Evolutionary conservation across 2,329 filamentous ascomycete genomes (phyloP), one percentile per base, ranked within the genome.

Genomic region (Aspergillus latus): DNA sequence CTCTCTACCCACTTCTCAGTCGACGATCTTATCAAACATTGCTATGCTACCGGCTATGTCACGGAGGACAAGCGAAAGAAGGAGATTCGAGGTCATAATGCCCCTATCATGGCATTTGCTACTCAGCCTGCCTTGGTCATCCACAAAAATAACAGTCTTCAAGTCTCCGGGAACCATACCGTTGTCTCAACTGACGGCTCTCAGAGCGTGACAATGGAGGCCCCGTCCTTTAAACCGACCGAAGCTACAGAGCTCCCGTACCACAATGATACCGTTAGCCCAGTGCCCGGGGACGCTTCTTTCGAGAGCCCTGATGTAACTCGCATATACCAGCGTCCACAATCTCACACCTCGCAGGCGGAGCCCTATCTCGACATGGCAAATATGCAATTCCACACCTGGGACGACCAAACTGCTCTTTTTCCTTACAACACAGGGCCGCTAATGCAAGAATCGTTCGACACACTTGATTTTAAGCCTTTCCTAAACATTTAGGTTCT

Each of bases 21-120:
- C 28, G 58, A 63, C 50, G 71, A 72, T 45, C 59, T 74, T 46
- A 62, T 72, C 54, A 61, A 65, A 7, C 61, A 70, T 50, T 71
- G 69, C 58, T 72, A 69, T 45, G 60, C 62, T 21, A 48, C 54
- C 54, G 71, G 69, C 26, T 70, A 69, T 61, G 63, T 71, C 34
- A 46, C 59, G 16, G 62, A 63, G 11, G 42, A 52, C 52, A 42
- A 54, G 6, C 43, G 57, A 39, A 56, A 51, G 30, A 57, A 59
- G 10, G 26, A 39, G 13, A 32, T 36, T 36, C 40, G 56, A 28
- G 52, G 56, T 43, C 59, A 53, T 28, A 50, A 57, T 16, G 52
- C 53, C 2, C 49, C 68, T 48, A 62, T 66, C 16, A 65, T 70
- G 62, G 60, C 65, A 21, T 66, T 69, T 49, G 59, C 64, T 57